Conservation (phyloP, 345 rosid genomes). For the Noccaea bulbosa region DNA sequence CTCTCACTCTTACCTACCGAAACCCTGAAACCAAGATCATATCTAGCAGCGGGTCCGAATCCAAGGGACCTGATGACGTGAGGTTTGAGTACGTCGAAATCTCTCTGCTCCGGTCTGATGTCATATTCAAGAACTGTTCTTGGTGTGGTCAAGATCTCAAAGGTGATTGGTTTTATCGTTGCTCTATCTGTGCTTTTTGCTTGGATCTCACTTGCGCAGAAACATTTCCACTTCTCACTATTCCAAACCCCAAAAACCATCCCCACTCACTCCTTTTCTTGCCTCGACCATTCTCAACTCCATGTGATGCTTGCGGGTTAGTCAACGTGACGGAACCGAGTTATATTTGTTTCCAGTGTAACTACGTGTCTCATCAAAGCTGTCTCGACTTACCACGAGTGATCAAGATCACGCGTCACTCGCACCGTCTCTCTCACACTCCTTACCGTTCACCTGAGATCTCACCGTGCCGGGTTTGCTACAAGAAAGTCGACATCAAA, state of each 20-base stretch:
- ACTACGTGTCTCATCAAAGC: background rate
- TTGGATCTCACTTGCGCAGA: slow-evolving; percentile 3
- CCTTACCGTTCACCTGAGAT: background rate
- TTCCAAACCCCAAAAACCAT: slow-evolving; percentile 20
- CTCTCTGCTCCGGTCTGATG: no score
- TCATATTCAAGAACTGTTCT: background rate
- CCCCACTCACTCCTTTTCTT: background rate
- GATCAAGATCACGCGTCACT: slow-evolving; percentile 29
- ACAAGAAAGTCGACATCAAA: background rate
- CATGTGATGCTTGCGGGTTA: slow-evolving; percentile 37
- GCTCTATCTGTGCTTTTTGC: slow-evolving; percentile 7
- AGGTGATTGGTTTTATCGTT: background rate
- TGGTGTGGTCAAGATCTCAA: background rate
- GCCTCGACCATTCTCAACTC: background rate
- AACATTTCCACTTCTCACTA: background rate
- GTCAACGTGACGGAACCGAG: background rate
- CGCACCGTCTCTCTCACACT: background rate
- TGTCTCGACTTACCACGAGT: slow-evolving; percentile 19
- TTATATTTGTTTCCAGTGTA: slow-evolving; percentile 20
- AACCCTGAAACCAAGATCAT: background rate
- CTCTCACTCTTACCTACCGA: background rate
- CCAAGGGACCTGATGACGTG: no score
- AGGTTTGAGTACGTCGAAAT: no score
- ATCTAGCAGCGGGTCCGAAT: no score
- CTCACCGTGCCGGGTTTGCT: slow-evolving; percentile 6